Evolutionary conservation across 352 stramenopile species (phyloP).

Genomic region (Globisporangium splendens): DNA sequence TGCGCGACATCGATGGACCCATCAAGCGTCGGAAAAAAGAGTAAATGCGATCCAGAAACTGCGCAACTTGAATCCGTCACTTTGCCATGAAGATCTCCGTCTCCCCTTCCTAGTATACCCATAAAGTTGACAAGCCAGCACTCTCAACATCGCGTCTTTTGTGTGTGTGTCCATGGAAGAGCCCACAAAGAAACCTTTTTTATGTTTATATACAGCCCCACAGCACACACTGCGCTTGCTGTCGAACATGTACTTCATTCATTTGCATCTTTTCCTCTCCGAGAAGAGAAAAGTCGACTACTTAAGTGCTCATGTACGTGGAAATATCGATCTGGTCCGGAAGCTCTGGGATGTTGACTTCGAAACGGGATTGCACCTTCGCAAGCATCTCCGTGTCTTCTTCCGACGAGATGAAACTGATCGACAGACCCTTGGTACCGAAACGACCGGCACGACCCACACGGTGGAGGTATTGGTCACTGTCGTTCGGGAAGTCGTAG

Average conservation of each 20-base stretch:
- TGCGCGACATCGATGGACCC: conserved; percentile 58
- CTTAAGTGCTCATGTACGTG: conserved; percentile 95
- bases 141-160: no score
- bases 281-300: conserved; percentile 2
- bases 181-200: not conserved
- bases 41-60: conserved; percentile 16
- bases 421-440: conserved; percentile 99
- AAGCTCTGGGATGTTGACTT: conserved; percentile 99
- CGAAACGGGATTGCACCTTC: conserved; percentile 98
- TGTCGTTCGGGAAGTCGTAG: conserved; percentile 99
- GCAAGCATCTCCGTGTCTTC: conserved; percentile 97
- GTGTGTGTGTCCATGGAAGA: no score
- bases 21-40: conserved; percentile 67
- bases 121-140: no score
- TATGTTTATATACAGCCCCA: not conserved
- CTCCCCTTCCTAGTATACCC: no score
- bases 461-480: conserved; percentile 99
- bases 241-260: not conserved
- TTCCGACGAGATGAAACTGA: conserved; percentile 99
- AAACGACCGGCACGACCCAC: conserved; percentile 98
- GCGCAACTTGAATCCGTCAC: no score
- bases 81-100: no score
- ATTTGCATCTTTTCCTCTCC: conserved; percentile 1
- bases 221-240: not conserved
- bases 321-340: conserved; percentile 99